Percentiles rank a stretch among this genome's conserved stretches.
These are phyloP conservation scores for Penicillium fuscoglaucum DNA, from an alignment of 2,329 filamentous ascomycete species.

Conservation along the genomic window DNA sequence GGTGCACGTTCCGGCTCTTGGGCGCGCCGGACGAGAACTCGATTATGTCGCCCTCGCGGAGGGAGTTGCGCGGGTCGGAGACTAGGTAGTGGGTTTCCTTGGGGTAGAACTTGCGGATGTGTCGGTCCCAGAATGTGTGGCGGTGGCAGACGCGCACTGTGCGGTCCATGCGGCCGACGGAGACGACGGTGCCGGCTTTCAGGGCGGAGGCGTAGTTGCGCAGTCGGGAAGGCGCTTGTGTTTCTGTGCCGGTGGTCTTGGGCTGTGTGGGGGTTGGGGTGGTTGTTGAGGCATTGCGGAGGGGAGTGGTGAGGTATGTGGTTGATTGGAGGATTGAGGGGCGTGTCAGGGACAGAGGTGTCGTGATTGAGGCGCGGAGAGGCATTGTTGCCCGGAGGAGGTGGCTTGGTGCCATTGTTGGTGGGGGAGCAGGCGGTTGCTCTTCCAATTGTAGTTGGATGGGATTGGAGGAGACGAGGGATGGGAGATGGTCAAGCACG, in stretches of 20 bases:
- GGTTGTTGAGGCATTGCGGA: constrained; percentile 23
- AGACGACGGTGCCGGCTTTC: constrained; percentile 43
- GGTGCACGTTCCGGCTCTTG: constrained; percentile 40
- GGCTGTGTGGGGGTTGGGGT: constrained; percentile 6
- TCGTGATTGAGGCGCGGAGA: constrained; percentile 30
- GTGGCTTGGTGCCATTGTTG: constrained; percentile 33
- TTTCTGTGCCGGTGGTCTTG: constrained; percentile 15
- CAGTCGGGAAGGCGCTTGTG: constrained; percentile 30
- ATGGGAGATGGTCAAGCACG: neutral
- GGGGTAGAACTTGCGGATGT: constrained; percentile 42
- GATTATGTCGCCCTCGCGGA: constrained; percentile 47
- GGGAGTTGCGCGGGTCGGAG: constrained; percentile 43
- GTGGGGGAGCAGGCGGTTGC: neutral
- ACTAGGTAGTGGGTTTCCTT: constrained; percentile 38
- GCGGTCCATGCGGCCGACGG: constrained; percentile 44
- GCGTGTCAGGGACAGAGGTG: constrained; percentile 28
- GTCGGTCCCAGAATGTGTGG: constrained; percentile 37
- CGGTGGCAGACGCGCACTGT: constrained; percentile 42
- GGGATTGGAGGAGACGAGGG: neutral
- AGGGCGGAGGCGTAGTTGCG: constrained; percentile 38
- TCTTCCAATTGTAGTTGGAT: neutral
- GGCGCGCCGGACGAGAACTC: constrained; percentile 45
- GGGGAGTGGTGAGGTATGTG: constrained; percentile 17
- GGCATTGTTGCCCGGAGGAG: constrained; percentile 36
- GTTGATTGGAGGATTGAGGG: constrained; percentile 24